Percentiles rank a stretch among this genome's conserved stretches.
These are phyloP conservation scores for Globisporangium nagaii DNA, from an alignment of 352 stramenopile species.

Conservation along the genomic window DNA sequence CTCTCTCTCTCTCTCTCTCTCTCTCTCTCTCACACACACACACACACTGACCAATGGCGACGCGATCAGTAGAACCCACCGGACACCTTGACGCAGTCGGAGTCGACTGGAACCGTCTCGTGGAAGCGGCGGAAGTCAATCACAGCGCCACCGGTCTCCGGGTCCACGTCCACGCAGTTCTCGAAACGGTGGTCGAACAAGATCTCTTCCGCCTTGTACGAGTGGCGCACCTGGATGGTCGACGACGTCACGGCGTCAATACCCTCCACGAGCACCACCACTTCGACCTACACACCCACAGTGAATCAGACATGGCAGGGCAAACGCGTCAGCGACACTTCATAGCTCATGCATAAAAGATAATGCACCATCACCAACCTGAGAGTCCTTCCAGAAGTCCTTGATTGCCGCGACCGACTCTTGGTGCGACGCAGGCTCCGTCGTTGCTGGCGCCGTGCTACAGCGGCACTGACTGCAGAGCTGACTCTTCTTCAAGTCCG, in stretches of 20 bases:
- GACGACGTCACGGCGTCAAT: slow-evolving; percentile 93
- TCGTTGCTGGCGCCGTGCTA: slow-evolving; percentile 12
- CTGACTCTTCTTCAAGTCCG: slow-evolving; percentile 15
- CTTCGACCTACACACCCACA: slow-evolving; percentile 75
- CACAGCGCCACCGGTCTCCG: slow-evolving; percentile 67
- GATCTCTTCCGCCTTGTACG: slow-evolving; percentile 92
- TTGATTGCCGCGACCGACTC: slow-evolving; percentile 49
- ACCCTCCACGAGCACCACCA: slow-evolving; percentile 95
- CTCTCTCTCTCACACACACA: no score
- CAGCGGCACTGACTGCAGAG: slow-evolving; percentile 48
- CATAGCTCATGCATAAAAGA: neutral
- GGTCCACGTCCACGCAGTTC: slow-evolving; percentile 86
- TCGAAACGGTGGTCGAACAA: slow-evolving; percentile 91
- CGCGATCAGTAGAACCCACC: slow-evolving; percentile 50
- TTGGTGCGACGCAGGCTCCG: slow-evolving; percentile 21
- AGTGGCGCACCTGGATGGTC: slow-evolving; percentile 94
- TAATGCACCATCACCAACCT: slow-evolving; percentile 27
- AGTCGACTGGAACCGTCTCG: slow-evolving; percentile 50
- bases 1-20: neutral
- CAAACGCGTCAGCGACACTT: neutral
- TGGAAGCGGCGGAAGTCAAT: slow-evolving; percentile 90
- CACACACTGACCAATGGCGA: no score
- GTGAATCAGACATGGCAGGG: slow-evolving; percentile 4
- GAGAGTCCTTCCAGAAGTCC: slow-evolving; percentile 67
- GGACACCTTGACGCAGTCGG: slow-evolving; percentile 53